Evolutionary conservation across 2,329 filamentous ascomycete species (phyloP), one percentile per base, ranked within the genome.

Genomic region (Arachnomyces sp.): DNA sequence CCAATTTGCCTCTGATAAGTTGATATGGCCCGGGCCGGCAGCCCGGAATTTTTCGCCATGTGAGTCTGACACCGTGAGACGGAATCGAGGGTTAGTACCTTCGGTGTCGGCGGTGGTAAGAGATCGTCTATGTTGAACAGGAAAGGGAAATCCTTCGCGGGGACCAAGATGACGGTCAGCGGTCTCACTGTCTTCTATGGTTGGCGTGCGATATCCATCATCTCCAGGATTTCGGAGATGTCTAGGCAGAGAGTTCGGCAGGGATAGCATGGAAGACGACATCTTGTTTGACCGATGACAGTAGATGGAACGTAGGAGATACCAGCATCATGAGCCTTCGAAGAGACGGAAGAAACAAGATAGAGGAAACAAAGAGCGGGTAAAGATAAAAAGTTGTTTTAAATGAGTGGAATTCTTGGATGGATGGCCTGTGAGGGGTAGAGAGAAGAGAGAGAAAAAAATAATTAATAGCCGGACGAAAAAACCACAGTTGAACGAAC

Each of bases 131-230:
- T 40, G 40, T 2, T 43, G 40, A 2, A 39, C 31, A 18, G 52
- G 42, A 7, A 45, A 44, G 12, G 42, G 37, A 25, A 44, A 47
- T 6, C 38, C 34, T 11, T 37, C 4, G 38, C 36, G n/a, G 30
- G 36, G 9, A 36, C 17, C 43, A 43, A 6, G 47, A 29, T 12
- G 38, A 38, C 1, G 52, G 45, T 21, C 54, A 43, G 14, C 34
- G 42, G 46, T 29, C 42, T 65, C 57, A 5, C 61, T 52, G 51
- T 69, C 67, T 52, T 69, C 67, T 30, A 68, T 62, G 3, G 62
- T 66, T 7, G 67, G 66, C 0, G 67, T 69, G 18, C 63, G 58
- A 49, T 64, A 69, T 3, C 67, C 65, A 29, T 69, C 65, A 18
- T 66, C 59, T 14, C 63, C 65, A 2, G 61, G 63, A 21, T 40